These are phyloP conservation scores for Rhizopogon rudus DNA, from an alignment of 768 basidiomycete genomes.

Conservation along the genomic window DNA sequence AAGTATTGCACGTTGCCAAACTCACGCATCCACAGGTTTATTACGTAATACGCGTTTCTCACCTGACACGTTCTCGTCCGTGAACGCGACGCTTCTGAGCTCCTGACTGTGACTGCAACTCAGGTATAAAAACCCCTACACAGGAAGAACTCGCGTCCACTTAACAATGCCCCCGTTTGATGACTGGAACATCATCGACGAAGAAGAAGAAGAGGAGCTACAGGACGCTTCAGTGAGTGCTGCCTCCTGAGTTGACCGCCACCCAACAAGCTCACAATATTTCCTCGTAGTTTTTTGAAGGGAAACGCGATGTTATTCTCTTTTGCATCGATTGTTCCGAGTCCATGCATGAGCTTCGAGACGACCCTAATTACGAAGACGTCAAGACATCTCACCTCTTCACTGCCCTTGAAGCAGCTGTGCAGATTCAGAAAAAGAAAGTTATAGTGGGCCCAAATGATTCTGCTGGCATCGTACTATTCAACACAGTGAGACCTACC, in stretches of 20 bases:
- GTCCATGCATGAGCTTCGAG: slow-evolving; percentile 76
- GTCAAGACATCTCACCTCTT: slow-evolving; percentile 72
- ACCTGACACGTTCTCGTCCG: slow-evolving; percentile 2
- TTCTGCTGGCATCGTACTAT: slow-evolving; percentile 84
- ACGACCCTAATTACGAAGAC: slow-evolving; percentile 62
- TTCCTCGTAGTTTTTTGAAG: slow-evolving; percentile 52
- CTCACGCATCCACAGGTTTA: background rate
- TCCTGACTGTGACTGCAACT: background rate
- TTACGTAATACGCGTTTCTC: slow-evolving; percentile 22
- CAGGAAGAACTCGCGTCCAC: background rate
- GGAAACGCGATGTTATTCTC: slow-evolving; percentile 82
- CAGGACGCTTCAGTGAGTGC: slow-evolving; percentile 58
- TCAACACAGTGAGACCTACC: slow-evolving; percentile 72
- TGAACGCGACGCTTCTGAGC: slow-evolving; percentile 3
- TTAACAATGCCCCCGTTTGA: slow-evolving; percentile 61
- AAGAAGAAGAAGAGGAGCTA: slow-evolving; percentile 80
- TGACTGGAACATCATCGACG: slow-evolving; percentile 75
- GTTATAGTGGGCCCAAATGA: slow-evolving; percentile 87
- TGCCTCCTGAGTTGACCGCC: background rate
- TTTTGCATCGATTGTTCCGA: slow-evolving; percentile 94
- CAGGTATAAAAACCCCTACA: background rate
- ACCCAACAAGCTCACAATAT: background rate
- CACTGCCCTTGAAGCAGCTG: slow-evolving; percentile 74
- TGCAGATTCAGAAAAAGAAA: slow-evolving; percentile 87
- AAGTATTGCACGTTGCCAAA: no score